Percentiles rank a stretch among this genome's conserved stretches.
Conservation (phyloP, 345 rosid genomes). For the Moricandia moricandioides region DNA sequence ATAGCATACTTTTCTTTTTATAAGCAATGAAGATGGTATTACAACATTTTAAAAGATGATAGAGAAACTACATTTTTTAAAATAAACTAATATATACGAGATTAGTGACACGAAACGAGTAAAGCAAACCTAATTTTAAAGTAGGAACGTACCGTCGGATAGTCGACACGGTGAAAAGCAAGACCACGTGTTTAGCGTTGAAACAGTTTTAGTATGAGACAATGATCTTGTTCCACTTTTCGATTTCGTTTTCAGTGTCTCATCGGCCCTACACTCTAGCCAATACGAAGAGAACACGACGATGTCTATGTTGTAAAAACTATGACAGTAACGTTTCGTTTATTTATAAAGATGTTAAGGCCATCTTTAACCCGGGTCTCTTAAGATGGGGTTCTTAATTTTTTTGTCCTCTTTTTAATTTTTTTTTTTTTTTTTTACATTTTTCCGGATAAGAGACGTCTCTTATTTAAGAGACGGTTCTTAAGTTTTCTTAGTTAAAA, state of each 20-base stretch:
- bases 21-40: conserved; percentile 1
- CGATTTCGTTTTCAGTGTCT: not conserved
- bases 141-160: conserved; percentile 14
- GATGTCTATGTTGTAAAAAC: not conserved
- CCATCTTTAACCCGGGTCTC: too few species aligned
- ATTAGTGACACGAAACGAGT: conserved; percentile 16
- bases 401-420: too few species aligned
- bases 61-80: not conserved
- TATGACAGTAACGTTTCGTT: not conserved
- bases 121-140: conserved; percentile 24
- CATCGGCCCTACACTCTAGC: conserved; percentile 8
- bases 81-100: not conserved
- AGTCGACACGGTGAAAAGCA: not conserved
- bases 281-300: conserved; percentile 1
- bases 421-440: too few species aligned
- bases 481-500: too few species aligned
- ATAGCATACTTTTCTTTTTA: conserved; percentile 10
- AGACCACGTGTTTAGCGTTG: conserved; percentile 10
- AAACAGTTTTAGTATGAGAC: conserved; percentile 25
- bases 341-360: not conserved
- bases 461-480: too few species aligned
- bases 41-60: not conserved
- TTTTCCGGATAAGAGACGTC: too few species aligned
- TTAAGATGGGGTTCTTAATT: too few species aligned
- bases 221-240: not conserved